These are phyloP conservation scores for Coniella vitis DNA, from an alignment of 2,329 filamentous ascomycete species.

Conservation along the genomic window DNA sequence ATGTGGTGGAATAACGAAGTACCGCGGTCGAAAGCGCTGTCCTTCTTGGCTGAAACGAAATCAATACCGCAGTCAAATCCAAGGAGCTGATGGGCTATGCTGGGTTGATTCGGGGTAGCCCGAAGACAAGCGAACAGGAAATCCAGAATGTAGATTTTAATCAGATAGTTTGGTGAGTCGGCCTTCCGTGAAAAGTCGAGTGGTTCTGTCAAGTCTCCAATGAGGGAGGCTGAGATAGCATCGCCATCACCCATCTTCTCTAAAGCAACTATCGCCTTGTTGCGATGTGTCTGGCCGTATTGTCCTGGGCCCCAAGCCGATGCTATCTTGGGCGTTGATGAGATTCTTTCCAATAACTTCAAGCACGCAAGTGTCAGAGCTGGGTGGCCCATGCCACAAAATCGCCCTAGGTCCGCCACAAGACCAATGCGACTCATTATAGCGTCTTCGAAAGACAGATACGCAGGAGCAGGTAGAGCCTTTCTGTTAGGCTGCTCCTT, in stretches of 20 bases:
- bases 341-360: conserved; percentile 76
- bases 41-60: conserved; percentile 59
- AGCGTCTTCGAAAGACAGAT: conserved; percentile 88
- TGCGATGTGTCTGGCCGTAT: conserved; percentile 58
- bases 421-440: conserved; percentile 73
- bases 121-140: conserved; percentile 77
- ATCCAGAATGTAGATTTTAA: conserved; percentile 78
- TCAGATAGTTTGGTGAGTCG: conserved; percentile 65
- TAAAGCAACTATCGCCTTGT: conserved; percentile 82
- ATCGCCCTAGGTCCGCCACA: conserved; percentile 76
- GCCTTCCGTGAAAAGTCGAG: conserved; percentile 69
- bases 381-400: conserved; percentile 78
- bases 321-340: conserved; percentile 74
- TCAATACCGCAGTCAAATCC: conserved; percentile 76
- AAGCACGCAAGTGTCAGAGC: conserved; percentile 75
- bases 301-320: conserved; percentile 59
- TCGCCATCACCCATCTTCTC: conserved; percentile 75
- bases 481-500: conserved; percentile 57
- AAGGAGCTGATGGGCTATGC: conserved; percentile 82
- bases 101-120: conserved; percentile 69
- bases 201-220: conserved; percentile 57
- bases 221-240: conserved; percentile 68
- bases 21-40: conserved; percentile 63
- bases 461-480: conserved; percentile 62
- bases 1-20: conserved; percentile 80